Conservation (phyloP, 1,284 basidiomycete genomes). For the Ustilago crameri region DNA sequence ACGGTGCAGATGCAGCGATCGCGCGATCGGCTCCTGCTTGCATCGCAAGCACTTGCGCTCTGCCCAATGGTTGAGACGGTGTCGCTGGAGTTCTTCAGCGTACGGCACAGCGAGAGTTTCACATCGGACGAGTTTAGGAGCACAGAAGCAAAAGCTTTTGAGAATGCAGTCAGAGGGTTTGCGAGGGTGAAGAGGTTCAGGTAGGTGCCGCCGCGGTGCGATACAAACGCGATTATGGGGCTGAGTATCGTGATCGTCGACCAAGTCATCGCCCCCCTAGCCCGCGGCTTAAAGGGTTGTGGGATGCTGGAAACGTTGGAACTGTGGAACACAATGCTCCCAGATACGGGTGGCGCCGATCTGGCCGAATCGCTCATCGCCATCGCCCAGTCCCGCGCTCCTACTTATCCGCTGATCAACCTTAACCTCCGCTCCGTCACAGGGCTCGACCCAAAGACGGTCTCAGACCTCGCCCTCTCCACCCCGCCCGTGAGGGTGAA, state of each 20-base stretch:
- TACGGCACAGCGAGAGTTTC: slow-evolving; percentile 32
- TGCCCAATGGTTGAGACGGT: slow-evolving; percentile 14
- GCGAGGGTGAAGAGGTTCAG: slow-evolving; percentile 2
- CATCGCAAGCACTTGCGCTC: slow-evolving; percentile 10
- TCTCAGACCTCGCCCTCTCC: slow-evolving; percentile 15
- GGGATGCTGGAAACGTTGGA: slow-evolving; percentile 15
- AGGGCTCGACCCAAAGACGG: slow-evolving; percentile 10
- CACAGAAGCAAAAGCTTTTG: slow-evolving; percentile 16
- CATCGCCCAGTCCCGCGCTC: slow-evolving; percentile 1
- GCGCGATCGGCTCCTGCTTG: slow-evolving; percentile 24
- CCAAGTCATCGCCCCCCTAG: slow-evolving; percentile 21
- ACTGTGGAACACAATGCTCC: slow-evolving; percentile 42
- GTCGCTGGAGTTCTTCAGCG: slow-evolving; percentile 39
- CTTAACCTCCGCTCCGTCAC: slow-evolving; percentile 28
- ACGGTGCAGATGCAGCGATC: slow-evolving; percentile 1
- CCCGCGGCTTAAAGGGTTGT: slow-evolving; percentile 18
- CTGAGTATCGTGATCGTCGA: slow-evolving; percentile 44
- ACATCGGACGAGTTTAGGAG: slow-evolving; percentile 12
- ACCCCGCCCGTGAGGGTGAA: slow-evolving; percentile 24
- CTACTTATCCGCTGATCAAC: background rate
- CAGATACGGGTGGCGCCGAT: slow-evolving; percentile 11
- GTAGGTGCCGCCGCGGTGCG: slow-evolving; percentile 35
- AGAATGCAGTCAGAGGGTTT: slow-evolving; percentile 6
- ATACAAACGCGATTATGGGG: slow-evolving; percentile 26
- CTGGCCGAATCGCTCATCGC: slow-evolving; percentile 20